phyloP scores from a whole-genome alignment of 768 basidiomycete genomes.

The Collybia sp. region DNA sequence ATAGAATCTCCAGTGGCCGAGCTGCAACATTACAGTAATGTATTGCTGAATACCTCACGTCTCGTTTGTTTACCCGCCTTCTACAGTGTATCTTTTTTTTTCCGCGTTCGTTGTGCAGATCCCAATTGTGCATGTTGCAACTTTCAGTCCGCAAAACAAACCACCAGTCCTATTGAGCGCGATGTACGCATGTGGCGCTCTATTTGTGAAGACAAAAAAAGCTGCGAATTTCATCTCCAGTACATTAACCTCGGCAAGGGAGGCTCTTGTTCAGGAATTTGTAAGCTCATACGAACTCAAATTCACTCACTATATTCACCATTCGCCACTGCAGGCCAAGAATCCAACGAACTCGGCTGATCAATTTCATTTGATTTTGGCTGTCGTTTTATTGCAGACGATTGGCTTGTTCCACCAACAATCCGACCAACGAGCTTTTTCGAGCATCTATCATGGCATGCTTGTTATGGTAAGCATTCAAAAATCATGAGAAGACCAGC shows the following conservation, averaged over 20 bases:
- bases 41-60: slow-evolving; percentile 2
- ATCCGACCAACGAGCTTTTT: slow-evolving; percentile 39
- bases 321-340: slow-evolving; percentile 27
- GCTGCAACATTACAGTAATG: slow-evolving; percentile 54
- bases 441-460: slow-evolving; percentile 55
- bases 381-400: slow-evolving; percentile 49
- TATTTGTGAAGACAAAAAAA: slow-evolving; percentile 46
- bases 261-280: slow-evolving; percentile 48
- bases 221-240: slow-evolving; percentile 45
- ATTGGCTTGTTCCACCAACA: slow-evolving; percentile 53
- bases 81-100: slow-evolving; percentile 50
- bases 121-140: slow-evolving; percentile 52
- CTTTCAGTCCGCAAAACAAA: slow-evolving; percentile 43
- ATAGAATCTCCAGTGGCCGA: slow-evolving; percentile 31
- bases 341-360: slow-evolving; percentile 27
- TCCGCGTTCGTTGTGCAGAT: slow-evolving; percentile 48
- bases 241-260: slow-evolving; percentile 36
- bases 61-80: slow-evolving; percentile 2
- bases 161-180: slow-evolving; percentile 46
- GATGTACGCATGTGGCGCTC: slow-evolving; percentile 61
- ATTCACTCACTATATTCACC: slow-evolving; percentile 8
- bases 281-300: slow-evolving; percentile 32
- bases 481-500: not conserved
- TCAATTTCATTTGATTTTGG: slow-evolving; percentile 38
- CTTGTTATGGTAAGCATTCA: slow-evolving; percentile 47